phyloP scores from a whole-genome alignment of 331 rosid species.

The Rhamnella rubrinervis region DNA sequence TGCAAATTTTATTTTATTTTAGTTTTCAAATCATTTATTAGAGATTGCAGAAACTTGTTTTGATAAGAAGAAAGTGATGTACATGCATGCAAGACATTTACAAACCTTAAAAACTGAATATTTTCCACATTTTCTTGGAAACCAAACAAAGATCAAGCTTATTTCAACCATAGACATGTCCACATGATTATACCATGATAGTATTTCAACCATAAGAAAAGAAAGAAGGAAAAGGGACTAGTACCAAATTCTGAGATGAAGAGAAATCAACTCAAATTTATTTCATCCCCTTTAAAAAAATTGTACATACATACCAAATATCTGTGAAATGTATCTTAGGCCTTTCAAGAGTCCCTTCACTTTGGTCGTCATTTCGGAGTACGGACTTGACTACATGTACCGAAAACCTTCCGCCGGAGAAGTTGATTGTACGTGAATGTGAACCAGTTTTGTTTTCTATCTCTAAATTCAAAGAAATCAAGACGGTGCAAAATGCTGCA shows the following conservation, averaged over 20 bases:
- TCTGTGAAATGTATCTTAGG: constrained; percentile 69
- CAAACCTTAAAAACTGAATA: background rate
- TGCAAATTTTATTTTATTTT: constrained; percentile 30
- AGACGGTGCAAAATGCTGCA: background rate
- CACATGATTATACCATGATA: too few species aligned
- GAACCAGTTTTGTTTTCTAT: constrained; percentile 4
- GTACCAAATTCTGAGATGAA: too few species aligned
- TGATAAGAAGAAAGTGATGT: background rate
- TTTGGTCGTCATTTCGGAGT: constrained; percentile 46
- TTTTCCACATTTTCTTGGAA: background rate
- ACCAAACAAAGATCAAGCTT: background rate
- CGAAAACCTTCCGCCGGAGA: constrained; percentile 19
- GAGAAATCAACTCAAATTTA: too few species aligned
- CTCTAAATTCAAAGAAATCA: constrained; percentile 23
- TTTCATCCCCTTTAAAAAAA: too few species aligned
- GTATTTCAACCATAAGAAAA: too few species aligned
- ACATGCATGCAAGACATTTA: too few species aligned
- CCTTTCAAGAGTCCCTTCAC: constrained; percentile 87
- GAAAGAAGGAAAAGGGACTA: too few species aligned
- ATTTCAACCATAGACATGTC: too few species aligned
- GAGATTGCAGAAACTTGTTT: background rate
- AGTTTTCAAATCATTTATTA: background rate
- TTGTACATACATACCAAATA: constrained; percentile 56
- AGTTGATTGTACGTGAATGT: background rate
- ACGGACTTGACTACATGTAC: constrained; percentile 17